Conservation (phyloP, 106 monocot genomes). For the Narthecium ossifragum region DNA sequence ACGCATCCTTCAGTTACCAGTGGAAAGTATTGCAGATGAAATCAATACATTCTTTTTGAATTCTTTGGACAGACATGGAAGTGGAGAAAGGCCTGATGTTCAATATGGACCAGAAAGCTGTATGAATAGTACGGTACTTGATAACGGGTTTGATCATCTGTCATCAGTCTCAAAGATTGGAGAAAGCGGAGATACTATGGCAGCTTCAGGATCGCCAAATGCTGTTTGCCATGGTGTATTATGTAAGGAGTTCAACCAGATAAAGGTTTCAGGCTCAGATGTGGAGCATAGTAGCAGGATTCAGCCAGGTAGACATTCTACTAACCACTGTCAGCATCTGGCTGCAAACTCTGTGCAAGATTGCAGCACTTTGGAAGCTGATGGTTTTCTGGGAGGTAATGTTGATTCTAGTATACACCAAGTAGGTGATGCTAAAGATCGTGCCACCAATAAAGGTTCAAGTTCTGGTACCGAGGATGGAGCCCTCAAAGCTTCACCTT, state of each 20-base stretch:
- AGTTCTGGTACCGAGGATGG: conserved; percentile 7
- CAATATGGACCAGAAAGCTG: conserved; percentile 14
- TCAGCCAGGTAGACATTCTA: background rate
- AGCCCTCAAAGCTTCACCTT: conserved; percentile 8
- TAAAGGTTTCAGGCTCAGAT: conserved; percentile 15
- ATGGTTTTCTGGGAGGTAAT: conserved; percentile 4
- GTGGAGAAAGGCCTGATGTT: conserved; percentile 64
- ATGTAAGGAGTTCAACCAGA: conserved; percentile 15
- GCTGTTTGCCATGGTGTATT: conserved; percentile 15
- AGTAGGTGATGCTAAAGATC: conserved; percentile 16
- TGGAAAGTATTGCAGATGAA: conserved; percentile 37
- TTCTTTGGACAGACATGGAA: conserved; percentile 70
- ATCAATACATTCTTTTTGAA: conserved; percentile 63
- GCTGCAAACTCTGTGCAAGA: background rate
- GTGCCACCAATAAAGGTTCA: background rate
- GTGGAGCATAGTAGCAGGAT: conserved; percentile 9
- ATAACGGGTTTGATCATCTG: background rate
- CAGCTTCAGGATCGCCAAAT: conserved; percentile 2
- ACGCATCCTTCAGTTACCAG: conserved; percentile 41
- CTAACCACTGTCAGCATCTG: background rate
- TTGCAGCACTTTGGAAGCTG: background rate
- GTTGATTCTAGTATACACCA: background rate
- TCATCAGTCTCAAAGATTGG: background rate
- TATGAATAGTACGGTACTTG: background rate
- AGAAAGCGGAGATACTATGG: background rate